phyloP scores from a whole-genome alignment of 2,329 filamentous ascomycete genomes.

The Beauveria sp. region DNA sequence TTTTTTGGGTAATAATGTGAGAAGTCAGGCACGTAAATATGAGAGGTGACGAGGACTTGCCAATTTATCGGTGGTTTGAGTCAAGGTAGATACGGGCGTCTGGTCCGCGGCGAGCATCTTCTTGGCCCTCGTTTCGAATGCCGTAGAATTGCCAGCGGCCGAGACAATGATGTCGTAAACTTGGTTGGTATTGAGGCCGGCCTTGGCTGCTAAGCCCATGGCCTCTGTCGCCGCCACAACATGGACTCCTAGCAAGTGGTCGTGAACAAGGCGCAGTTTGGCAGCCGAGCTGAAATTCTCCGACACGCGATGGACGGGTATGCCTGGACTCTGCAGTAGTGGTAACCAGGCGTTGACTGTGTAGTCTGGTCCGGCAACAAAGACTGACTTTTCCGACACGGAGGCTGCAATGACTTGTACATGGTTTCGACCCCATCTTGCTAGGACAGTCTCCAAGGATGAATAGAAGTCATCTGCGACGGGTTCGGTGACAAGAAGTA shows the following conservation, averaged over 20 bases:
- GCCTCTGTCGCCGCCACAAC: conserved; percentile 43
- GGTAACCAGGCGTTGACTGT: background rate
- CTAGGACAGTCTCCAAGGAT: background rate
- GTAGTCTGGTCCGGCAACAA: background rate
- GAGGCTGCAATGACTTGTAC: background rate
- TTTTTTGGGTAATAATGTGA: background rate
- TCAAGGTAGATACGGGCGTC: conserved; percentile 26
- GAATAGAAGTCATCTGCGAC: background rate
- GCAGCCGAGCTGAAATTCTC: background rate
- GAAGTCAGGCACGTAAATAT: background rate
- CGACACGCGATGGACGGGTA: background rate
- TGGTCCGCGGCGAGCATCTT: conserved; percentile 45
- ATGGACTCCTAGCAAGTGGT: conserved; percentile 44
- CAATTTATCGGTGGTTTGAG: conserved; percentile 29
- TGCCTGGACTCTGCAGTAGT: background rate
- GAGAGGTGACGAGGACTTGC: conserved; percentile 15
- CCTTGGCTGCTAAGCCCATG: conserved; percentile 41
- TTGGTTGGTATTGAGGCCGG: conserved; percentile 35
- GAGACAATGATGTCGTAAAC: conserved; percentile 23
- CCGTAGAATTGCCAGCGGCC: conserved; percentile 35
- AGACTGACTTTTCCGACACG: background rate
- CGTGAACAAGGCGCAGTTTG: conserved; percentile 45
- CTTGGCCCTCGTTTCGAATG: conserved; percentile 49
- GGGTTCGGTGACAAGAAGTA: background rate
- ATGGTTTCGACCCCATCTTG: background rate